phyloP scores from a whole-genome alignment of 306 rosid species.

The Cucurbita pepo region DNA sequence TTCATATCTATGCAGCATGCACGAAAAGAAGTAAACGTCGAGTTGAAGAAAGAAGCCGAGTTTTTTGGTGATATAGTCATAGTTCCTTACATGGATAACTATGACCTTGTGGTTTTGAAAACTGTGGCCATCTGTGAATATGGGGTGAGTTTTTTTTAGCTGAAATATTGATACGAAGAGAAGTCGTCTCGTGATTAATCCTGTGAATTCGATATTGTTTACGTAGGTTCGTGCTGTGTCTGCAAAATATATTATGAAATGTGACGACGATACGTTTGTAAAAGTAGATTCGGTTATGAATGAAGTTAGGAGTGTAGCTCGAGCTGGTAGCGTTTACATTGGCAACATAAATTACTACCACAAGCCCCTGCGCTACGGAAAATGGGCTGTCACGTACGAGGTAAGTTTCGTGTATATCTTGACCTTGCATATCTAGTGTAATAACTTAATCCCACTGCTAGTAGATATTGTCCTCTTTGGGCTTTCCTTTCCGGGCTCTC shows the following conservation, averaged over 20 bases:
- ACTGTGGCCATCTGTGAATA: conserved; percentile 91
- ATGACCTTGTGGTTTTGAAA: conserved; percentile 89
- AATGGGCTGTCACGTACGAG: conserved; percentile 97
- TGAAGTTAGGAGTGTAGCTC: conserved; percentile 29
- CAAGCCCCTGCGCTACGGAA: conserved; percentile 79
- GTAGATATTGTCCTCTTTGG: no score
- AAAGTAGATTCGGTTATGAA: conserved; percentile 46
- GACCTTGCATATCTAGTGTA: no score
- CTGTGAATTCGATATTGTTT: conserved; percentile 13
- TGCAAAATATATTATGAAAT: conserved; percentile 76
- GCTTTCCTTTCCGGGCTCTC: no score
- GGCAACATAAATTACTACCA: conserved; percentile 89
- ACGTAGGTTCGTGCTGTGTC: conserved; percentile 50
- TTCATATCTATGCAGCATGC: conserved; percentile 42
- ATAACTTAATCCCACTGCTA: no score
- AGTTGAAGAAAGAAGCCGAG: conserved; percentile 81
- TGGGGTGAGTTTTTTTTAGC: conserved; percentile 48
- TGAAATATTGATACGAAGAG: background rate
- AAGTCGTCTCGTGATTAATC: background rate
- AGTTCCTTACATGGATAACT: conserved; percentile 95
- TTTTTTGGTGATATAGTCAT: conserved; percentile 81
- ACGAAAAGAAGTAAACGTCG: conserved; percentile 52
- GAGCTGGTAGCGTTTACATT: conserved; percentile 46
- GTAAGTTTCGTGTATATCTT: conserved; percentile 18
- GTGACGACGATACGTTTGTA: conserved; percentile 95